Evolutionary conservation across 106 monocot genomes (phyloP).

Genomic region (Gastrodia elata): DNA sequence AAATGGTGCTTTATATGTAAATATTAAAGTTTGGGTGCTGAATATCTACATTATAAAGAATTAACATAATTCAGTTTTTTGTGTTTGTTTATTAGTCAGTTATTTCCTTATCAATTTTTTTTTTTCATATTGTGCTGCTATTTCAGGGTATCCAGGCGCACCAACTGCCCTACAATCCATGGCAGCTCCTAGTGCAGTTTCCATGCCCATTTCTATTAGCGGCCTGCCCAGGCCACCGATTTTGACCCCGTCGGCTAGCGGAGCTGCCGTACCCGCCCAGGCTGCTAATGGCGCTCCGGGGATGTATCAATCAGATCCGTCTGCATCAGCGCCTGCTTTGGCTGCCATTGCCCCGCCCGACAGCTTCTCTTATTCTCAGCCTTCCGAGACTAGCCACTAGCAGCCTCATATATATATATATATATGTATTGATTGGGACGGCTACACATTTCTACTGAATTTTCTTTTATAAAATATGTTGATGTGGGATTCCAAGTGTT

Average conservation of each 20-base stretch:
- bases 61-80: not conserved
- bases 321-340: not conserved
- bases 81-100: not conserved
- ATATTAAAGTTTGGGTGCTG: too few relatives aligned
- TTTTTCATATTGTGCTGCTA: not conserved
- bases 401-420: not conserved
- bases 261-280: not conserved
- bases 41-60: too few relatives aligned
- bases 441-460: too few relatives aligned
- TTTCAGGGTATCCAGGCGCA: conserved; percentile 18
- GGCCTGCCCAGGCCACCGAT: conserved; percentile 15
- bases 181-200: conserved; percentile 17
- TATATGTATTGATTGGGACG: too few relatives aligned
- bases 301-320: conserved; percentile 4
- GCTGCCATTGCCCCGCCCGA: conserved; percentile 12
- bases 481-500: too few relatives aligned
- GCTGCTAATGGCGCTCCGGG: conserved; percentile 5
- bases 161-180: conserved; percentile 9
- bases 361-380: conserved; percentile 14
- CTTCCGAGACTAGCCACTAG: conserved; percentile 19
- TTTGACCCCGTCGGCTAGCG: conserved; percentile 15
- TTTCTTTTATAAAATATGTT: too few relatives aligned
- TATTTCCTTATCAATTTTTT: not conserved
- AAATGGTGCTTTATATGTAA: too few relatives aligned
- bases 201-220: conserved; percentile 22